Evolutionary conservation across 2,329 filamentous ascomycete species (phyloP).

Genomic region (Calonectria henricotiae): DNA sequence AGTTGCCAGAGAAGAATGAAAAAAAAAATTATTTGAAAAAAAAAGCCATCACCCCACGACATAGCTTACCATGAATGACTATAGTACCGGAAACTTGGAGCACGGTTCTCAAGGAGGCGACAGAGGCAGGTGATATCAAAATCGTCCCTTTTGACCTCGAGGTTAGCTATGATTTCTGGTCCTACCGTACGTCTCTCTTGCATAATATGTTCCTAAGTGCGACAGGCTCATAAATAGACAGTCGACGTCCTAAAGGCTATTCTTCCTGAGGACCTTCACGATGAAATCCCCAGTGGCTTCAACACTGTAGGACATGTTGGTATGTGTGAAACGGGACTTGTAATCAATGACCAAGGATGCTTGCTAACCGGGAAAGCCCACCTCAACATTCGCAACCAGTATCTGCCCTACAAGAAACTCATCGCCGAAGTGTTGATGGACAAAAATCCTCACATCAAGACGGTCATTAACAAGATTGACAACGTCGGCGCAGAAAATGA

Average conservation of each 20-base stretch:
- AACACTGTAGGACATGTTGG: conserved; percentile 90
- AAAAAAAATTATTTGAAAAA: not conserved
- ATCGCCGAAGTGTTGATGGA: conserved; percentile 90
- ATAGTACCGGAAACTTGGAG: conserved; percentile 81
- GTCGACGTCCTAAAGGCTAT: conserved; percentile 88
- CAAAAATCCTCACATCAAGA: conserved; percentile 87
- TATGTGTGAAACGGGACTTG: conserved; percentile 59
- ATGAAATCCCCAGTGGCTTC: conserved; percentile 89
- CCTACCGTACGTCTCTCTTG: conserved; percentile 74
- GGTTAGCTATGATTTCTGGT: conserved; percentile 90
- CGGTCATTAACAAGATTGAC: conserved; percentile 96
- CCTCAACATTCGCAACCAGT: conserved; percentile 88
- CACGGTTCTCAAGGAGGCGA: conserved; percentile 76
- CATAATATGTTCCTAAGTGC: not conserved
- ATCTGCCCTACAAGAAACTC: conserved; percentile 87
- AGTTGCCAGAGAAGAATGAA: conserved; percentile 35
- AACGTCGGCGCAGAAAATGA: conserved; percentile 88
- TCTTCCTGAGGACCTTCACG: conserved; percentile 84
- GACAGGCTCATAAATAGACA: conserved; percentile 55
- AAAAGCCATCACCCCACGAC: not conserved
- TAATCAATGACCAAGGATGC: not conserved
- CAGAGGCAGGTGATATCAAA: conserved; percentile 78
- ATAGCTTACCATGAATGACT: conserved; percentile 23
- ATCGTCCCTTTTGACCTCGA: conserved; percentile 83
- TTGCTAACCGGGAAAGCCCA: conserved; percentile 73